A percentile compares a stretch with the other conserved stretches of the same genome.
These are phyloP conservation scores for Capsella bursapastoris DNA, from an alignment of 345 rosid species.

Conservation along the genomic window DNA sequence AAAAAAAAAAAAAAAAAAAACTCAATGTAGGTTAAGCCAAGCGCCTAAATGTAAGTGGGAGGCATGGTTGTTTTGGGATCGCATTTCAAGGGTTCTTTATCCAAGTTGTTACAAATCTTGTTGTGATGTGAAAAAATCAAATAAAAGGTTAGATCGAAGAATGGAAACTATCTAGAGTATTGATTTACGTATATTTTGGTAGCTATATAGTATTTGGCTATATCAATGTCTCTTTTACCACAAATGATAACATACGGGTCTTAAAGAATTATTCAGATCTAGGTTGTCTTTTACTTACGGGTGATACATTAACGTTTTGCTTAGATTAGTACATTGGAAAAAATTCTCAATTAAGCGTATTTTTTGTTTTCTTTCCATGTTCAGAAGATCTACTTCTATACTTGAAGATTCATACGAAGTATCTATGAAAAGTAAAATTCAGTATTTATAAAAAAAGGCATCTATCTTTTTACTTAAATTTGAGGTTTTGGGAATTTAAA, in stretches of 20 bases:
- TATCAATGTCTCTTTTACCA: not conserved
- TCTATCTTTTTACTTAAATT: no score
- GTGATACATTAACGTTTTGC: not conserved
- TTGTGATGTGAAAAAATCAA: not conserved
- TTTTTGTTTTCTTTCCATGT: not conserved
- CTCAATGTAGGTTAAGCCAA: not conserved
- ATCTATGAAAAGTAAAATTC: not conserved
- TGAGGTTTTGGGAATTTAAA: no score
- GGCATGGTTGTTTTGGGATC: slow-evolving; percentile 15
- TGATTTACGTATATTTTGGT: not conserved
- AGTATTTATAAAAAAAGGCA: no score
- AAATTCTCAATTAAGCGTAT: not conserved
- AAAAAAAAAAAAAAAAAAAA: no score
- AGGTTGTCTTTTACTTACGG: not conserved
- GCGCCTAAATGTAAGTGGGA: not conserved
- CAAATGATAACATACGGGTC: not conserved
- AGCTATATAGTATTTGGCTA: not conserved
- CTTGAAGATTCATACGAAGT: not conserved
- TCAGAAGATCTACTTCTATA: not conserved
- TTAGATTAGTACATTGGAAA: not conserved
- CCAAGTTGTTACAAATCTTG: not conserved
- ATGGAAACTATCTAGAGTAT: not conserved
- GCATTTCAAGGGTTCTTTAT: not conserved
- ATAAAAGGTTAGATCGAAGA: not conserved
- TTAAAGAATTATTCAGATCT: not conserved